phyloP scores from a whole-genome alignment of 2,329 filamentous ascomycete species.

The Curvularia lunata region DNA sequence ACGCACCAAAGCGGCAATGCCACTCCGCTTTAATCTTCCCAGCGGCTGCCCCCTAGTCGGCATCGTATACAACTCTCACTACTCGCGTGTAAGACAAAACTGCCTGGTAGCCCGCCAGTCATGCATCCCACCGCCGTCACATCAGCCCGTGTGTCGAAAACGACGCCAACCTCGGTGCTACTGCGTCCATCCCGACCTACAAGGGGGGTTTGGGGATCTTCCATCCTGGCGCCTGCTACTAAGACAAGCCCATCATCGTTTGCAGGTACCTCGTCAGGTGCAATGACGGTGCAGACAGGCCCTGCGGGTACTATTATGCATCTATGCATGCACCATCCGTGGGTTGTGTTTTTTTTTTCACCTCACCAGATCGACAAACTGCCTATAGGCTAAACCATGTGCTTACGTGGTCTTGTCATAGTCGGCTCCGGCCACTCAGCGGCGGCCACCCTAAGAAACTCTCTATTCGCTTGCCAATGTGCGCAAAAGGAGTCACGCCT shows the following conservation, averaged over 20 bases:
- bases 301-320: constrained; percentile 18
- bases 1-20: constrained; percentile 22
- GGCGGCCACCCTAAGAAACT: constrained; percentile 13
- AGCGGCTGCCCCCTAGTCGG: constrained; percentile 19
- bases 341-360: constrained; percentile 12
- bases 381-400: constrained; percentile 22
- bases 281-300: constrained; percentile 23
- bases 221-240: constrained; percentile 6
- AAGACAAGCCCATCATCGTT: constrained; percentile 6
- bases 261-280: constrained; percentile 20
- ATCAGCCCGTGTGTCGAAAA: constrained; percentile 26
- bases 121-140: constrained; percentile 24
- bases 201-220: constrained; percentile 10
- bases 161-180: constrained; percentile 19
- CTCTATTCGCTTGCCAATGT: constrained; percentile 20
- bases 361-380: constrained; percentile 23
- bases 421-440: constrained; percentile 19
- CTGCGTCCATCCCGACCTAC: constrained; percentile 19
- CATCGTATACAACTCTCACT: constrained; percentile 21
- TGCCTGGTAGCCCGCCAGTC: constrained; percentile 17
- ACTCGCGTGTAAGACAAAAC: constrained; percentile 23
- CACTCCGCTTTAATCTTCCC: constrained; percentile 28
- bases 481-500: constrained; percentile 26
- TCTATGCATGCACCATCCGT: constrained; percentile 16
- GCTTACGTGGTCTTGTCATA: constrained; percentile 24